Conservation (phyloP, 768 basidiomycete genomes). For the Gymnopilus dilepis region DNA sequence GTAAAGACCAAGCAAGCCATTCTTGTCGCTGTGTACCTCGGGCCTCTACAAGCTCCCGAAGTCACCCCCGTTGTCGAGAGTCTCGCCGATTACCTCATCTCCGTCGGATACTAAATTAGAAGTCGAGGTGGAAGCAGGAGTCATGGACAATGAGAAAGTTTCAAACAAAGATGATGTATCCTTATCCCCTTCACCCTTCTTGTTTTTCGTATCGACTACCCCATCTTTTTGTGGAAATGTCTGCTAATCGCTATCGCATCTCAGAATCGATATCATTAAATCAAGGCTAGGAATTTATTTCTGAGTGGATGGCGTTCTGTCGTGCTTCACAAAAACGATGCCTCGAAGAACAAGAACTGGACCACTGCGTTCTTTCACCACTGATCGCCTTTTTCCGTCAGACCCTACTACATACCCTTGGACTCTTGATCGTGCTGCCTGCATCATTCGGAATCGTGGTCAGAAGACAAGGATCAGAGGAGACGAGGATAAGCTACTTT, state of each 20-base stretch:
- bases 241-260: background rate
- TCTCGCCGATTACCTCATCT: slow-evolving; percentile 81
- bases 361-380: too few species aligned
- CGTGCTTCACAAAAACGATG: too few species aligned
- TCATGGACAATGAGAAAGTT: background rate
- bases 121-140: background rate
- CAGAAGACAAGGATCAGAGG: too few species aligned
- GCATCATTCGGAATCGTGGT: too few species aligned
- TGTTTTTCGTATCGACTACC: background rate
- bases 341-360: too few species aligned
- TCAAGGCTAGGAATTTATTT: too few species aligned
- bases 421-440: too few species aligned
- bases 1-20: slow-evolving; percentile 88
- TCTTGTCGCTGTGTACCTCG: slow-evolving; percentile 75
- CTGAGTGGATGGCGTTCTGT: too few species aligned
- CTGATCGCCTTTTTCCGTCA: too few species aligned
- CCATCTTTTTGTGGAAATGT: background rate
- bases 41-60: slow-evolving; percentile 71
- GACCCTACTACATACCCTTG: too few species aligned
- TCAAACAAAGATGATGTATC: slow-evolving; percentile 7
- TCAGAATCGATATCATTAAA: background rate
- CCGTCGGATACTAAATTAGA: slow-evolving; percentile 52
- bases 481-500: too few species aligned
- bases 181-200: background rate
- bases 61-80: slow-evolving; percentile 65